Evolutionary conservation across 768 basidiomycete genomes (phyloP).

Genomic region (Gautieria morchelliformis): DNA sequence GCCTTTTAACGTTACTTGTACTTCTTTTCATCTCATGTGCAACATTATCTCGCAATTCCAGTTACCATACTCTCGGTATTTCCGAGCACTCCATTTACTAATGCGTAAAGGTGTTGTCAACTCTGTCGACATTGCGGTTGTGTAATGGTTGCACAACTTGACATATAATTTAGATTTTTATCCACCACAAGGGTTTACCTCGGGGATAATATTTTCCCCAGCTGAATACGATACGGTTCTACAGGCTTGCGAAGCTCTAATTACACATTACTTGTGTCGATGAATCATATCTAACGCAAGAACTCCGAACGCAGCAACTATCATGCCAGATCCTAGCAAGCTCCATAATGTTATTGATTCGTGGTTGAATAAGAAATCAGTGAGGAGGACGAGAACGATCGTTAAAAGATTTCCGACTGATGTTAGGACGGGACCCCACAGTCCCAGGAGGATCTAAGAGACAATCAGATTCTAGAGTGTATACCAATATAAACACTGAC

Average conservation of each 20-base stretch:
- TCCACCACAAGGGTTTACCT: too few species aligned
- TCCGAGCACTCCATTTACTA: background rate
- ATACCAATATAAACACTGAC: conserved; percentile 27
- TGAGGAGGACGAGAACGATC: conserved; percentile 77
- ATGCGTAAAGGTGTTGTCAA: too few species aligned
- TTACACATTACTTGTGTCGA: conserved; percentile 11
- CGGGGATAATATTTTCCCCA: too few species aligned
- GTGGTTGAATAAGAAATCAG: conserved; percentile 65
- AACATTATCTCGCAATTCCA: background rate
- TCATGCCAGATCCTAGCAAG: conserved; percentile 65
- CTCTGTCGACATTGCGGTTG: background rate
- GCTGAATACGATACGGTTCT: too few species aligned
- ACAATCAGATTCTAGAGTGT: background rate
- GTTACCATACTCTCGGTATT: background rate
- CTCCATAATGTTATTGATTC: conserved; percentile 62
- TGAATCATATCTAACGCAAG: conserved; percentile 61
- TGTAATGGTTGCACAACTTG: too few species aligned
- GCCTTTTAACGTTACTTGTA: conserved; percentile 1
- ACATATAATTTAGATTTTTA: too few species aligned
- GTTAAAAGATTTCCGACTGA: conserved; percentile 93
- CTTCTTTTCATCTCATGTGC: background rate
- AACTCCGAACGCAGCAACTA: conserved; percentile 75
- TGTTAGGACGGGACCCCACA: conserved; percentile 82
- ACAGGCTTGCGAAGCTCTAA: background rate
- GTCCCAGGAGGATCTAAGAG: conserved; percentile 60